Conservation (phyloP, 768 basidiomycete species). For the Xanthoconium stramineum region DNA sequence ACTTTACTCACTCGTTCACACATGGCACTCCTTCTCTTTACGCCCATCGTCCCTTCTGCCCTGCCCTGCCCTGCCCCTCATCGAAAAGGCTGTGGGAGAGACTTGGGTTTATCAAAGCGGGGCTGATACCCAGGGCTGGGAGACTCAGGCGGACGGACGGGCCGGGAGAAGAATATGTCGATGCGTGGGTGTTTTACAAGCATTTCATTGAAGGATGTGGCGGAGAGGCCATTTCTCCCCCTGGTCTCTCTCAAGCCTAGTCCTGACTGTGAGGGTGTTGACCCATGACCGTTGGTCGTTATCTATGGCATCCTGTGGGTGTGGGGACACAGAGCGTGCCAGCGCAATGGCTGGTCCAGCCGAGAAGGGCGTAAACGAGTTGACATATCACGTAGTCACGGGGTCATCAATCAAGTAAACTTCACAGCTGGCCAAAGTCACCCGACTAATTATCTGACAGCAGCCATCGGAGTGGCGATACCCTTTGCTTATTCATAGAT, state of each 20-base stretch:
- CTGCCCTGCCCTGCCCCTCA: not conserved
- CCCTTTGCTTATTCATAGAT: not conserved
- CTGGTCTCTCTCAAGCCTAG: not conserved
- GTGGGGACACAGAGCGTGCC: not conserved
- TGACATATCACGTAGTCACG: not conserved
- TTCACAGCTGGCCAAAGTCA: not conserved
- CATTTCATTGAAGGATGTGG: slow-evolving; percentile 47
- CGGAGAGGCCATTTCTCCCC: not conserved
- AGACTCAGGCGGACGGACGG: slow-evolving; percentile 65
- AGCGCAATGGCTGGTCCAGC: not conserved
- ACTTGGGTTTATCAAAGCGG: slow-evolving; percentile 76
- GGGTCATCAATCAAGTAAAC: too few relatives aligned
- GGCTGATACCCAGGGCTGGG: slow-evolving; percentile 74
- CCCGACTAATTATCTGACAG: not conserved
- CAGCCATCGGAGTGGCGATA: too few relatives aligned
- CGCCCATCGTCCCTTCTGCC: too few relatives aligned
- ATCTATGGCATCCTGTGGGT: not conserved
- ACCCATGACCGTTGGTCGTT: not conserved
- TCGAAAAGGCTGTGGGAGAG: slow-evolving; percentile 65
- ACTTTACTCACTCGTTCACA: not conserved
- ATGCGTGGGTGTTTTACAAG: slow-evolving; percentile 84
- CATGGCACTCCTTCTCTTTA: not conserved
- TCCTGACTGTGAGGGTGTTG: not conserved
- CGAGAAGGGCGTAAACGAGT: not conserved
- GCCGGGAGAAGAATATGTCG: slow-evolving; percentile 79